A percentile compares a stretch with the other conserved stretches of the same genome.
Evolutionary conservation across 2,329 filamentous ascomycete genomes (phyloP).

Genomic region (Talaromyces funiculosus): DNA sequence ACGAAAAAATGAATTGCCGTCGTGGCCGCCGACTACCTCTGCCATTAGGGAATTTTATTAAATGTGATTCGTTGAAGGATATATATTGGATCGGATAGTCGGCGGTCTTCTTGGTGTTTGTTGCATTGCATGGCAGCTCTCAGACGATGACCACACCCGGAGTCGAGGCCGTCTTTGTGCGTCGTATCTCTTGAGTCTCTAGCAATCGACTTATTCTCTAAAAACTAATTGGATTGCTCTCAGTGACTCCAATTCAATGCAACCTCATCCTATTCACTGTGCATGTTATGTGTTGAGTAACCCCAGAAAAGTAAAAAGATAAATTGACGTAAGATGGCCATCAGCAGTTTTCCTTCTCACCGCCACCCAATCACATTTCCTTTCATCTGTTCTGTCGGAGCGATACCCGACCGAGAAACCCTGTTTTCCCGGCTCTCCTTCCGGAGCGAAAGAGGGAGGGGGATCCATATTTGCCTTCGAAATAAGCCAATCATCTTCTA

Average conservation of each 20-base stretch:
- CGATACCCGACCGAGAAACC: neutral
- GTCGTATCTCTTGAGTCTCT: neutral
- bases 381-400: neutral
- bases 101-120: neutral
- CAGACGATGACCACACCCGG: neutral
- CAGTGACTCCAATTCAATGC: no score
- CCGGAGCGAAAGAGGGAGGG: neutral
- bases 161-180: neutral
- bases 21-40: neutral
- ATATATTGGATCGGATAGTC: neutral
- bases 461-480: neutral
- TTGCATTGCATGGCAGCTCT: neutral
- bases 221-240: no score
- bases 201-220: no score
- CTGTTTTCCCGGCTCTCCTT: neutral
- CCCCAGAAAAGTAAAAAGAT: neutral
- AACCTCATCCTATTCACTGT: neutral
- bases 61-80: neutral
- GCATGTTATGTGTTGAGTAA: neutral
- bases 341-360: neutral
- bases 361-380: neutral
- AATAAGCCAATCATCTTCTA: neutral
- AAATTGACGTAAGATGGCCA: neutral
- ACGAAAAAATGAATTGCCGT: neutral
- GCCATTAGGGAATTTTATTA: conserved; percentile 2